A percentile compares a stretch with the other conserved stretches of the same genome.
phyloP scores from a whole-genome alignment of 1,284 basidiomycete genomes.

The Cryptococcus floricola region DNA sequence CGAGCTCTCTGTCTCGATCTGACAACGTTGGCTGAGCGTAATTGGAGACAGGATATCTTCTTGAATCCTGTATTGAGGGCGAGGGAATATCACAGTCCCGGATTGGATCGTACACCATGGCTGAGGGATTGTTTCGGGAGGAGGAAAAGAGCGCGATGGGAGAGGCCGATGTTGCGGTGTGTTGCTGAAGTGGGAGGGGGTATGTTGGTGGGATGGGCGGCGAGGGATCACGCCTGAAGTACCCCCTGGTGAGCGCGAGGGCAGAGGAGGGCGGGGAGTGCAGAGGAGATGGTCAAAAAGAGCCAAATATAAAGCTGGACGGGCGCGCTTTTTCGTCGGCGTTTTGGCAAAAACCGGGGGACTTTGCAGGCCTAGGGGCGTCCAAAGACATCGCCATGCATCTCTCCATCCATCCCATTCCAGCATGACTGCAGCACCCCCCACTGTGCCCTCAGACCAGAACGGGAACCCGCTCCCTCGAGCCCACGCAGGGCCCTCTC shows the following conservation, averaged over 20 bases:
- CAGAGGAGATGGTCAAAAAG: neutral
- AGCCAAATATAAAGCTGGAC: neutral
- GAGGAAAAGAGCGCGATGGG: neutral
- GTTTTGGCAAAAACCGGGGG: neutral
- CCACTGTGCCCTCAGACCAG: neutral
- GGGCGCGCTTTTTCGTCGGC: slow-evolving; percentile 2
- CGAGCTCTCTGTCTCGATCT: neutral
- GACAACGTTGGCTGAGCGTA: neutral
- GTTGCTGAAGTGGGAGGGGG: neutral
- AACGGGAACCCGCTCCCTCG: neutral
- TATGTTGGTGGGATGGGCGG: too few species aligned
- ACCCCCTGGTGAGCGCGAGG: too few species aligned
- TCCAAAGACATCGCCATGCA: neutral
- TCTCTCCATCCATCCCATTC: too few species aligned
- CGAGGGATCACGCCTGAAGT: too few species aligned
- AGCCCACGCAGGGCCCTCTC: neutral
- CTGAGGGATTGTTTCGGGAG: neutral
- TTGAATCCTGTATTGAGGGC: slow-evolving; percentile 21
- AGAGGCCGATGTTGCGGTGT: neutral
- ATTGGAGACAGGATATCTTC: neutral
- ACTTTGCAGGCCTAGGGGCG: neutral
- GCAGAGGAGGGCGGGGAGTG: too few species aligned
- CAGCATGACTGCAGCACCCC: neutral
- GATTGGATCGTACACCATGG: slow-evolving; percentile 48
- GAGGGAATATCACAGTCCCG: slow-evolving; percentile 44